Percentiles rank a stretch among this genome's conserved stretches.
Evolutionary conservation across 768 basidiomycete species (phyloP).

Genomic region (Leccinum boreale): DNA sequence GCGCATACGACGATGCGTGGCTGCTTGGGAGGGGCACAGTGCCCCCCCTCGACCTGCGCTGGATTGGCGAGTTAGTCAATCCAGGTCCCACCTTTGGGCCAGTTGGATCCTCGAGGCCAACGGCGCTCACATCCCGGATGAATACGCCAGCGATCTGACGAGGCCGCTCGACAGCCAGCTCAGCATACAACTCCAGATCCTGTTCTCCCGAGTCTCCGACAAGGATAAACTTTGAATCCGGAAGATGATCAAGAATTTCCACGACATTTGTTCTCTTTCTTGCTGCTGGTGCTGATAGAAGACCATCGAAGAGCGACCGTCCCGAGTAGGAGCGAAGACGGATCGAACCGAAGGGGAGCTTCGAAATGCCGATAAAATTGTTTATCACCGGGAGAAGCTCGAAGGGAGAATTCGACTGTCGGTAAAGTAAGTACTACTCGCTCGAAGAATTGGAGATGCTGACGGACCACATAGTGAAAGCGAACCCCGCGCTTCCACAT

Average conservation of each 20-base stretch:
- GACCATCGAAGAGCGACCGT: constrained; percentile 75
- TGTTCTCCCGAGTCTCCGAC: constrained; percentile 95
- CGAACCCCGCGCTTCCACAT: constrained; percentile 71
- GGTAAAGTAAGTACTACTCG: constrained; percentile 6
- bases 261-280: constrained; percentile 79
- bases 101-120: constrained; percentile 58
- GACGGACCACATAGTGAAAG: constrained; percentile 86
- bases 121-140: constrained; percentile 67
- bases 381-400: constrained; percentile 77
- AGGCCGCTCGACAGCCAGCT: constrained; percentile 67
- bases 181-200: constrained; percentile 86
- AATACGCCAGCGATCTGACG: constrained; percentile 75
- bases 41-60: constrained; percentile 5
- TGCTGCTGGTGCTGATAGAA: constrained; percentile 77
- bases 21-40: constrained; percentile 3
- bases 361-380: constrained; percentile 69
- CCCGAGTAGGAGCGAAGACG: constrained; percentile 84
- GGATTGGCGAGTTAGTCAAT: constrained; percentile 3
- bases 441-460: neutral
- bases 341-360: constrained; percentile 72
- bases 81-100: constrained; percentile 33
- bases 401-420: constrained; percentile 83
- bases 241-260: constrained; percentile 76
- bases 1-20: neutral
- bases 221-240: constrained; percentile 72